Conservation (phyloP, 1,284 basidiomycete species). For the Boletellus deceptivus region DNA sequence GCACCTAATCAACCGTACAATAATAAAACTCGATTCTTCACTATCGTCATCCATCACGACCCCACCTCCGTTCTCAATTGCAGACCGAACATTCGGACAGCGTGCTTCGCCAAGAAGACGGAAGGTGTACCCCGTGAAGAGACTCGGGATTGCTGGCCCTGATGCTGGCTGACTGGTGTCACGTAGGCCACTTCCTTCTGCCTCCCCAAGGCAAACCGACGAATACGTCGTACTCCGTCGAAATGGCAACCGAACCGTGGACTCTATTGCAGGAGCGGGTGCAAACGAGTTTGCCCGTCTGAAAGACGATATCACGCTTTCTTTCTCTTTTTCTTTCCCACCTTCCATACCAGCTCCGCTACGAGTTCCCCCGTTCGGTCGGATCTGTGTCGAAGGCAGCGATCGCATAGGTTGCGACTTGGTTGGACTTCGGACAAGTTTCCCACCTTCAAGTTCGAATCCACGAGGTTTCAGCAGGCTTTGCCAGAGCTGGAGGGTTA, state of each 20-base stretch:
- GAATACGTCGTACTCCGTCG: conserved; percentile 37
- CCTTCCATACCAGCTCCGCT: conserved; percentile 1
- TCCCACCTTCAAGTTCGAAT: conserved; percentile 54
- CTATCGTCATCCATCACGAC: conserved; percentile 38
- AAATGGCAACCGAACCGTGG: conserved; percentile 47
- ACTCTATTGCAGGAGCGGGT: conserved; percentile 31
- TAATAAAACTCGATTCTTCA: conserved; percentile 57
- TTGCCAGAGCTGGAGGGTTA: conserved; percentile 66
- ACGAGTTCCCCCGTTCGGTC: neutral
- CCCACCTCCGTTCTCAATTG: conserved; percentile 60
- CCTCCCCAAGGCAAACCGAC: conserved; percentile 17
- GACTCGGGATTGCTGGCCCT: conserved; percentile 12
- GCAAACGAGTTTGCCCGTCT: conserved; percentile 58
- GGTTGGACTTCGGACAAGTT: conserved; percentile 54
- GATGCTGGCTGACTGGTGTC: conserved; percentile 6
- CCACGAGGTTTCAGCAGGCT: conserved; percentile 62
- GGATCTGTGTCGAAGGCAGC: conserved; percentile 7
- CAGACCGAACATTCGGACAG: conserved; percentile 49
- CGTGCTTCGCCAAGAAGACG: conserved; percentile 63
- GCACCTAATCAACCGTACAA: conserved; percentile 71
- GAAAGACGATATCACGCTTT: conserved; percentile 54
- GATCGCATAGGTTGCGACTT: conserved; percentile 37
- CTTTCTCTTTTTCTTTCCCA: conserved; percentile 26
- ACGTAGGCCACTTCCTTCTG: conserved; percentile 14
- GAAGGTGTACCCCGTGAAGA: conserved; percentile 58